These are phyloP conservation scores for Kuraishia hungarica DNA, from an alignment of 805 yeast genomes.

Conservation along the genomic window DNA sequence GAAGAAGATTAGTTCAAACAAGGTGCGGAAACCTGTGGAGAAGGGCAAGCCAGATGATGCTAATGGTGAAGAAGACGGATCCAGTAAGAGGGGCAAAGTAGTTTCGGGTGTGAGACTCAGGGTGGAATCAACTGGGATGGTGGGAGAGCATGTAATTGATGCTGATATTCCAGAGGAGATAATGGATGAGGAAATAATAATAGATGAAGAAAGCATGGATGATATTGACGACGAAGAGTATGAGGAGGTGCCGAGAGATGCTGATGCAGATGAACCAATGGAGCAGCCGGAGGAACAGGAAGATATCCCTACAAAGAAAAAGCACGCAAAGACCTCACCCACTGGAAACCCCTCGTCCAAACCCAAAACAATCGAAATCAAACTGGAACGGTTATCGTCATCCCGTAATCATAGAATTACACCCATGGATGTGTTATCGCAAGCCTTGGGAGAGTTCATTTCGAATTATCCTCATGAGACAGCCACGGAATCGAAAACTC, in stretches of 20 bases:
- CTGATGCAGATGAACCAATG: neutral
- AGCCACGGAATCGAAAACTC: conserved; percentile 2
- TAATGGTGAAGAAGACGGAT: neutral
- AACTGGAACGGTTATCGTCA: conserved; percentile 5
- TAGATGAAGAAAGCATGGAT: conserved; percentile 1
- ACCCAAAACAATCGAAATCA: conserved; percentile 4
- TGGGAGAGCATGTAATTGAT: neutral
- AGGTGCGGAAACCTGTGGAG: too few species aligned
- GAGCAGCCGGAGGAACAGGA: neutral
- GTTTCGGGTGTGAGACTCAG: too few species aligned
- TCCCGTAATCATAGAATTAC: conserved; percentile 15
- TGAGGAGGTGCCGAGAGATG: neutral
- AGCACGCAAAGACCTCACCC: neutral
- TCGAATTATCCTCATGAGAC: conserved; percentile 11
- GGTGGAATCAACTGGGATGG: too few species aligned
- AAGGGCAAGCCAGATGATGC: neutral
- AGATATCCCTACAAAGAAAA: too few species aligned
- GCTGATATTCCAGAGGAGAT: neutral
- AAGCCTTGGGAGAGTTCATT: conserved; percentile 20
- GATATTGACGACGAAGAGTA: neutral
- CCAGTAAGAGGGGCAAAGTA: neutral
- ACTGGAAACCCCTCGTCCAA: neutral
- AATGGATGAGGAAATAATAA: neutral
- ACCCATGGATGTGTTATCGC: conserved; percentile 23
- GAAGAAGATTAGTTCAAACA: neutral